Conservation (phyloP, 169 alveolate genomes). For the Cryptosporidium tyzzeri region DNA sequence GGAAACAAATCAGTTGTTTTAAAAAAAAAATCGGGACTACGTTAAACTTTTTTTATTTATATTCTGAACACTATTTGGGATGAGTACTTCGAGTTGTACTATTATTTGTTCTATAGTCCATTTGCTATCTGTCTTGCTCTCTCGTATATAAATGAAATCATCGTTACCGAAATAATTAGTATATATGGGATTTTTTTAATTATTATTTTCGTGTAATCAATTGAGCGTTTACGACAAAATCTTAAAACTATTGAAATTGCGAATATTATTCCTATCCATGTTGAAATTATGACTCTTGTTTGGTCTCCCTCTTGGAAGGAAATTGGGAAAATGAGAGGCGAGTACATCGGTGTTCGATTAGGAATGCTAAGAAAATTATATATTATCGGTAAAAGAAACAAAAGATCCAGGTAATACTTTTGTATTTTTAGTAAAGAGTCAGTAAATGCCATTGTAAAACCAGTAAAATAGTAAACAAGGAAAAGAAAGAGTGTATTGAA, state of each 20-base stretch:
- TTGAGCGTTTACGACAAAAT: background rate
- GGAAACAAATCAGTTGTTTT: background rate
- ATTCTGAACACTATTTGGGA: background rate
- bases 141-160: conserved; percentile 29
- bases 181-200: conserved; percentile 21
- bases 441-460: conserved; percentile 17
- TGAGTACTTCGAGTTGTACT: background rate
- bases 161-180: background rate
- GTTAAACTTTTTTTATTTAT: too few species aligned
- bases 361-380: conserved; percentile 3
- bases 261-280: conserved; percentile 40
- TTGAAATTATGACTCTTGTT: background rate
- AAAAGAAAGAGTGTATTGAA: conserved; percentile 37
- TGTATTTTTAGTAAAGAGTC: conserved; percentile 1
- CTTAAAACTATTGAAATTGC: conserved; percentile 1
- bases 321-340: conserved; percentile 43
- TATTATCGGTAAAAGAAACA: conserved; percentile 24
- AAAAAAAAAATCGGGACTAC: too few species aligned
- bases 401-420: conserved; percentile 21
- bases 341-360: background rate
- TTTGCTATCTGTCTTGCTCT: conserved; percentile 21
- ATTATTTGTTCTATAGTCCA: background rate
- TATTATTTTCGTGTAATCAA: background rate
- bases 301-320: conserved; percentile 3
- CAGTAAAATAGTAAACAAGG: conserved; percentile 34